Evolutionary conservation across 2,329 filamentous ascomycete genomes (phyloP).

Genomic region (Balansia obtecta): DNA sequence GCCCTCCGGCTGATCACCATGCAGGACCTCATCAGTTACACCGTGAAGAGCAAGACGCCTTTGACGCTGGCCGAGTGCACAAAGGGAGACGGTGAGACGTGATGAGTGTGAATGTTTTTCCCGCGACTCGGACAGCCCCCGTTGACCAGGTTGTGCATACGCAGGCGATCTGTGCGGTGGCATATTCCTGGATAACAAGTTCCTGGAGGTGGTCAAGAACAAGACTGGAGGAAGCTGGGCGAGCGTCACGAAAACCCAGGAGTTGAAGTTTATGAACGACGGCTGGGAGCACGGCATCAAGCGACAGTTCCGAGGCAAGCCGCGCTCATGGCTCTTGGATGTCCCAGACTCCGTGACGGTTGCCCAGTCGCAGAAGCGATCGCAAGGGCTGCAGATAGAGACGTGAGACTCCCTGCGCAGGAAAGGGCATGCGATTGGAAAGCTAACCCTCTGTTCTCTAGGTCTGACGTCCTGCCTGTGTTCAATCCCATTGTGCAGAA

Average conservation of each 20-base stretch:
- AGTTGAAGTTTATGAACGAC: constrained; percentile 12
- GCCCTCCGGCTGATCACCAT: not conserved
- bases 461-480: not conserved
- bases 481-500: constrained; percentile 13
- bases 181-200: constrained; percentile 27
- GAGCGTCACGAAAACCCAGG: constrained; percentile 6
- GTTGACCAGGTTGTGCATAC: too few relatives aligned
- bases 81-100: constrained; percentile 20
- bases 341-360: not conserved
- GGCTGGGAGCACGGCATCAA: constrained; percentile 20
- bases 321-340: not conserved
- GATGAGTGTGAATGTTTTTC: too few relatives aligned
- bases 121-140: not conserved
- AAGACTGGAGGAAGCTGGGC: constrained; percentile 6
- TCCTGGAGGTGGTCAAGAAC: constrained; percentile 15
- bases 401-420: not conserved
- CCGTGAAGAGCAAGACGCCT: constrained; percentile 10
- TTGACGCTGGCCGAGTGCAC: constrained; percentile 24
- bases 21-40: constrained; percentile 30
- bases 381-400: not conserved
- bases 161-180: constrained; percentile 26
- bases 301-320: constrained; percentile 6
- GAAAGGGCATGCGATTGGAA: not conserved
- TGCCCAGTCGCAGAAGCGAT: not conserved
- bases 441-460: not conserved